Base-by-base conservation (phyloP, 1,284 basidiomycete species). In the Coniferiporia sulphurascens region DNA sequence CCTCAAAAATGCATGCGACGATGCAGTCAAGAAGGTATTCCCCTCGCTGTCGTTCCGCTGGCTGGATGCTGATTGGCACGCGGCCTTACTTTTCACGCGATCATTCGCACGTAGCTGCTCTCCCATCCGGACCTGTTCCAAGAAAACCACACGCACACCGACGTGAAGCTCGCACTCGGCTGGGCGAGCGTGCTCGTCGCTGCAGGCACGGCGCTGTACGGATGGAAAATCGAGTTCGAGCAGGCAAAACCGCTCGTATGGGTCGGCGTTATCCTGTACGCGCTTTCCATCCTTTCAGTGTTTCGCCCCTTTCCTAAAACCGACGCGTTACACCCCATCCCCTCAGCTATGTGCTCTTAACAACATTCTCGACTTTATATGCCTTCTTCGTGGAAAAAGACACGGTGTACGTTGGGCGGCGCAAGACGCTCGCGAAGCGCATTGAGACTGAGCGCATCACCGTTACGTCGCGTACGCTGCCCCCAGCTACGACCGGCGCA, bases 1-100 rank as follows among this genome's bases (percentile, higher is more conserved):
- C 69, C 83, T 97, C 71, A 96, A 96, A 77, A 86, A 87, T 66
- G 86, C 94, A 12, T 88, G 91, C 65, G 95, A 97, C 71, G 94
- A 96, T 76, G 87, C 88, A 44, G 76, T 96, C 63, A 93, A 91
- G 73, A 86, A 90, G 71, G 94, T 95, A 69, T 65, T 27, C 27
- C 5, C 27, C 27, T 27, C 27, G 27, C 27, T 27, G 27, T 27
- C 27, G 27, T 27, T 27, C 5, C 27, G 27, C 27, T 27, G 27
- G 27, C 27, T 27, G 27, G 27, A 27, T 27, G 27, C 27, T 27
- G 27, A 27, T 27, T 27, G 27, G 5, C 27, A 27, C 27, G 91
- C 82, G 17, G 22, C 43, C 46, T 51, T 19, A 13, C 38, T n/a
- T 27, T 35, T 36, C 55, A 15, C 51, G 32, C 34, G 48, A 21